Evolutionary conservation across 1,284 basidiomycete genomes (phyloP).

Genomic region (Trichosporon inkin): DNA sequence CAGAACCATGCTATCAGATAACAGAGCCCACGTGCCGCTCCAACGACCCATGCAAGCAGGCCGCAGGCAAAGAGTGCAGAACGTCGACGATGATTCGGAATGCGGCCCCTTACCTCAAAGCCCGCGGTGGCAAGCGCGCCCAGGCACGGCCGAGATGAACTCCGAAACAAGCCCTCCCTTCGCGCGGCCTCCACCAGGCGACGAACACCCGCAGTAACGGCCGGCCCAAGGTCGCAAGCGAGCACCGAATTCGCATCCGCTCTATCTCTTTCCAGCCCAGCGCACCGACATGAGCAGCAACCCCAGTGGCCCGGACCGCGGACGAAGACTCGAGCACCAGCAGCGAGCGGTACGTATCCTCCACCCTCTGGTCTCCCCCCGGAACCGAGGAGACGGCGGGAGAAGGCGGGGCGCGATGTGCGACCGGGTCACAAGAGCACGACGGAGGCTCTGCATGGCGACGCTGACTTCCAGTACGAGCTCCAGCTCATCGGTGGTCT

Average conservation of each 20-base stretch:
- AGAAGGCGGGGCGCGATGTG: background rate
- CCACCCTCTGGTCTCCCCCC: background rate
- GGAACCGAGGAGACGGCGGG: background rate
- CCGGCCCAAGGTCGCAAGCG: no score
- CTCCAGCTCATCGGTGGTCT: constrained; percentile 42
- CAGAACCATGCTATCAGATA: no score
- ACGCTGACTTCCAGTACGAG: constrained; percentile 28
- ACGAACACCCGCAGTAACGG: constrained; percentile 1
- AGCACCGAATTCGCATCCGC: constrained; percentile 5
- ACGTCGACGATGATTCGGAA: background rate
- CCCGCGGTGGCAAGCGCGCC: background rate
- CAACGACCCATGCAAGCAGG: no score
- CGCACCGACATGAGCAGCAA: background rate
- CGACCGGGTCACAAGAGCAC: no score
- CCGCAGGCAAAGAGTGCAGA: no score
- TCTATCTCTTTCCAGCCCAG: background rate
- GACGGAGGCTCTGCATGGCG: background rate
- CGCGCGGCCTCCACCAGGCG: constrained; percentile 2
- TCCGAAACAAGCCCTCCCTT: constrained; percentile 4
- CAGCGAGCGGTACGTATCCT: constrained; percentile 32
- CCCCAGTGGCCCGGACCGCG: constrained; percentile 26
- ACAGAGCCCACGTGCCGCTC: no score
- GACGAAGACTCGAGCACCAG: constrained; percentile 38
- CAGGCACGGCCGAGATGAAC: constrained; percentile 4
- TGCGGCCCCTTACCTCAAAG: background rate